Evolutionary conservation across 1,284 basidiomycete species (phyloP), one percentile per base, ranked within the genome.

Genomic region (Cerrena zonata): DNA sequence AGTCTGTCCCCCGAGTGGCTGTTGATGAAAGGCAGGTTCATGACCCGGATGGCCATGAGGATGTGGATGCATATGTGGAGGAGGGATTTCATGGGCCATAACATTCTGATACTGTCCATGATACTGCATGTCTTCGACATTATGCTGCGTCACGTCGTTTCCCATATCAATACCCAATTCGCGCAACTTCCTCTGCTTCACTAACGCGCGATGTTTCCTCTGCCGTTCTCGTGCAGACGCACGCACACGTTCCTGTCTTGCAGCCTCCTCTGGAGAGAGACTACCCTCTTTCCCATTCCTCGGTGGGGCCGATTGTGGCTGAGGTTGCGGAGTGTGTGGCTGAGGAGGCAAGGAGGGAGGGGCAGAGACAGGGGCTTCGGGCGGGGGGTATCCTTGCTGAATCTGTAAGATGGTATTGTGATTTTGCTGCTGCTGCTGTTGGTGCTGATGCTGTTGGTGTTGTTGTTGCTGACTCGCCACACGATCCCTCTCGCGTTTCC

Each of bases 81-180:
- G 61, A 4, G 61, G 61, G 27, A 79, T 61, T 45, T 83, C 78
- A 60, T 76, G 78, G 0, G 77, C 74, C 52, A 82, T 58, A 40
- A 82, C 74, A 46, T 72, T 73, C 55, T 78, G 77, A 60, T 81
- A 84, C 60, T 79, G 76, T 26, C 76, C 76, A 36, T 83, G 34
- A 24, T 82, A 84, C 54, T 78, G 78, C 19, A 81, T 70, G 22
- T 84, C 80, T 41, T 83, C 81, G 64, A 82, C 76, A 42, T 75
- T 73, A 34, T 15, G 7, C 12, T 75, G 71, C 53, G 81, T 62
- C 60, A 83, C 73, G 55, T 85, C 82, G 70, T 79, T 79, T 49
- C 81, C 80, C 80, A 86, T 84, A 60, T 87, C 84, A 47, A 86
- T 65, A 7, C 83, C 86, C n/a, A 88, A 73, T 56, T 86, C 86